Base-by-base conservation (phyloP, 495 filamentous ascomycete genomes). In the Podospora bellae-mahoneyi region DNA sequence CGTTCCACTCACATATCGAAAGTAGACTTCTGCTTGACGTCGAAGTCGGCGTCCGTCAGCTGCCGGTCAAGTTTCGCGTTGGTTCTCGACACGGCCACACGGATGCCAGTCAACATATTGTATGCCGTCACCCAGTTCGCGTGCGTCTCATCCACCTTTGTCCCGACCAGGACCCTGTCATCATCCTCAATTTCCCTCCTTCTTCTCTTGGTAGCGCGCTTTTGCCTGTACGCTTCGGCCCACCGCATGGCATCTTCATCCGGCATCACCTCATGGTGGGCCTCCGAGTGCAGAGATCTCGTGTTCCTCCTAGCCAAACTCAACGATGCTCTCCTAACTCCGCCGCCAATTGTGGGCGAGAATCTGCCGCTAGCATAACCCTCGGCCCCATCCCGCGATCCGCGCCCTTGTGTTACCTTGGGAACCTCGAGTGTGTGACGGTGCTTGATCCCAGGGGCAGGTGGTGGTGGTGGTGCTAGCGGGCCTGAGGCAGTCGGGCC, bases 41-140 rank as follows among this genome's bases (percentile, higher is more conserved):
- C 84, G 77, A 99, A 99, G 81, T 99, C 96, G 44, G 88, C 91
- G 71, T 94, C 90, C 16, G 90, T 95, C 70, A 98, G 77, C 60
- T 91, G 85, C 66, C 93, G 88, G 79, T 97, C 92, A 78, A 97
- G 86, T 81, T 99, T 99, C 20, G 96, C 95, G 76, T 99, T 97
- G 66, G 95, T 96, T 67, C 95, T 86, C 66, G 94, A 97, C 5
- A 99, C 96, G 27, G 92, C 91, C 71, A 99, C 97, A 57, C 95
- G 92, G 73, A 99, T 99, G 65, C 95, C 95, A 3, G 95, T 98
- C 80, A 99, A 86, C 95, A 99, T 99, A 79, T 99, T 98, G 79
- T 99, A 99, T 44, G 96, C 94, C 6, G 92, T 97, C 20, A 97
- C 92, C 89, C 92, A 99, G 78, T 99, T 99, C 61, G 91, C 92